phyloP scores from a whole-genome alignment of 2,329 filamentous ascomycete genomes.

The Colletotrichum spaethianum region DNA sequence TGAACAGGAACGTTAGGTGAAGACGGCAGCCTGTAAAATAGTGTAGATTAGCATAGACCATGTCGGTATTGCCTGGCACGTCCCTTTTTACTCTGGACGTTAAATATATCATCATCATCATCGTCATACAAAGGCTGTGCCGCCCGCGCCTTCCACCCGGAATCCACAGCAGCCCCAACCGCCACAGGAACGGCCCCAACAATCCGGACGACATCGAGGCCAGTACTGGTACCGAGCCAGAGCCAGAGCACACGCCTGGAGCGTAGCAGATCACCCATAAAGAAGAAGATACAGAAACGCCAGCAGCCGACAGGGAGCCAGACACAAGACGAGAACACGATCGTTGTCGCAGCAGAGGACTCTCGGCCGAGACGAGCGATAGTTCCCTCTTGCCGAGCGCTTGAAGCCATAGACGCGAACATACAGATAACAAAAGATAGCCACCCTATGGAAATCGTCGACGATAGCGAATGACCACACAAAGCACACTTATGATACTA shows the following conservation, averaged over 20 bases:
- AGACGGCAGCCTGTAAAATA: no score
- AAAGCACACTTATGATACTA: slow-evolving; percentile 22
- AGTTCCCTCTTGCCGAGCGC: slow-evolving; percentile 2
- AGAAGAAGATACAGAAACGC: slow-evolving; percentile 16
- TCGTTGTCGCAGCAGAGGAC: background rate
- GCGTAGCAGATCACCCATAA: slow-evolving; percentile 16
- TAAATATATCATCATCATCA: no score
- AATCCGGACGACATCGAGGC: background rate
- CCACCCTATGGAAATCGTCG: slow-evolving; percentile 14
- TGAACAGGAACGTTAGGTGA: no score
- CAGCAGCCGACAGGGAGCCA: background rate
- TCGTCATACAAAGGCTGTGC: no score
- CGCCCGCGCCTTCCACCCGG: no score
- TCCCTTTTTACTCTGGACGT: no score
- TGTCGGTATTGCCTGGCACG: no score
- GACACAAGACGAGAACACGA: background rate
- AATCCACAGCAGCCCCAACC: background rate
- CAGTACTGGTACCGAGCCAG: slow-evolving; percentile 4
- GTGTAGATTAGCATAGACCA: no score
- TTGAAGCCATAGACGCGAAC: slow-evolving; percentile 17
- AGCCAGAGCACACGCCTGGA: background rate
- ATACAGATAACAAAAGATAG: slow-evolving; percentile 13
- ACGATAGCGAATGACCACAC: slow-evolving; percentile 17
- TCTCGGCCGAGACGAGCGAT: background rate
- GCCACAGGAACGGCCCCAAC: background rate